Evolutionary conservation across 2,329 filamentous ascomycete species (phyloP).

Genomic region (Talaromyces sp.): DNA sequence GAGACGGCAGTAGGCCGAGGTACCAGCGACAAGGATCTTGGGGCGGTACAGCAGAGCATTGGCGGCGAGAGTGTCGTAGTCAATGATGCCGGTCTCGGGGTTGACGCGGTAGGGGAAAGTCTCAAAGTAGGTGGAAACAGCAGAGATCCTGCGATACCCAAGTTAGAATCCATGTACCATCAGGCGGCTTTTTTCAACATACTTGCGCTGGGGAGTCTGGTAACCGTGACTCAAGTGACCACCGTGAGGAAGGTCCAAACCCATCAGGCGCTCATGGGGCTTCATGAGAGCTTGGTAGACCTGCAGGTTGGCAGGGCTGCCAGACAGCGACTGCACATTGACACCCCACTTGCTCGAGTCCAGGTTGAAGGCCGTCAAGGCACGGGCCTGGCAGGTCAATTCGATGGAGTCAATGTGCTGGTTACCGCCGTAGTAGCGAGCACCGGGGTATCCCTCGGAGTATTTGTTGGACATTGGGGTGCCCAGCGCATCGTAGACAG

Average conservation of each 20-base stretch:
- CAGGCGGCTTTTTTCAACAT: conserved; percentile 27
- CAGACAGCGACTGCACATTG: conserved; percentile 92
- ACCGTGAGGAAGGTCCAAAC: conserved; percentile 90
- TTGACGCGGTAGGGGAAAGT: conserved; percentile 91
- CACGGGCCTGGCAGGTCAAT: conserved; percentile 88
- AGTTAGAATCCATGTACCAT: not conserved
- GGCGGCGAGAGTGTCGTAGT: conserved; percentile 88
- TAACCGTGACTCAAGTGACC: conserved; percentile 96
- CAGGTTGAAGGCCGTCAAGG: conserved; percentile 83
- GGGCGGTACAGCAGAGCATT: conserved; percentile 84
- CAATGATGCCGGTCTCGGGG: conserved; percentile 85
- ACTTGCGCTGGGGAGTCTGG: conserved; percentile 86
- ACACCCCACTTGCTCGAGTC: conserved; percentile 92
- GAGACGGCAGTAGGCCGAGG: conserved; percentile 90
- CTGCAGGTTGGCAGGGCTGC: conserved; percentile 93
- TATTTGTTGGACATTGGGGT: conserved; percentile 98
- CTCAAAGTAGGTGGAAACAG: conserved; percentile 98
- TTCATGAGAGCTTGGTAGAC: conserved; percentile 94
- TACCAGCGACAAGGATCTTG: conserved; percentile 91
- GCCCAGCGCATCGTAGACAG: conserved; percentile 95
- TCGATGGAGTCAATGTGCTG: conserved; percentile 98
- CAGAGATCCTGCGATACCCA: conserved; percentile 65
- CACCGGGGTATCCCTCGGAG: conserved; percentile 96
- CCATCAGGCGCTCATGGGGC: conserved; percentile 93
- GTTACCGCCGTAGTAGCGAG: conserved; percentile 98